Evolutionary conservation across 129 eudicot species (phyloP), one percentile per base, ranked within the genome.

Genomic region (Flaveria bidentis): DNA sequence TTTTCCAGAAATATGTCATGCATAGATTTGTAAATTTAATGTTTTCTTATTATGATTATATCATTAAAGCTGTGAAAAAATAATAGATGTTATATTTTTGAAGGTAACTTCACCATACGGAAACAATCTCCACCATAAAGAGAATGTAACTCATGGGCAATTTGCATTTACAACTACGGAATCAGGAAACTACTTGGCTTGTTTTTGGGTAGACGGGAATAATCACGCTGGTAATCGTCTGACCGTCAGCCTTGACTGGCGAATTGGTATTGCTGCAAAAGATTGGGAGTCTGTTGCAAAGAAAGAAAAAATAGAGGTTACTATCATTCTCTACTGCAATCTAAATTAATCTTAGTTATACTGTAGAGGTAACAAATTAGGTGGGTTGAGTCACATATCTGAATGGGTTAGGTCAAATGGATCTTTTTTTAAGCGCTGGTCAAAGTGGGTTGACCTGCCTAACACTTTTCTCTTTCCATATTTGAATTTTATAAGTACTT

Each of bases 261-360:
- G 87, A 76, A 85, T 85, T 44, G 98, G 98, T 61, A 84, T 93
- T 71, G 96, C 96, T 78, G 91, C 98, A 42, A 85, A 93, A 71
- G 98, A 93, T 75, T 93, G 98, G 98, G 97, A 93, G 16, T 81
- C 98, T n/a, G 96, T 93, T 82, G 98, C 98, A 63, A 93, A 82
- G 81, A 91, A 91, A 82, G 97, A 93, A 65, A 83, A 93, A 51
- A 86, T 93, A 17, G 91, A 90, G 87, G 98, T 88, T 80, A 76
- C 62, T 73, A 33, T 56, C 1, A 49, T 67, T 46, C 4, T 46
- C 25, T 51, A 6, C 67, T 67, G 12, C 78, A 39, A 30, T 78
- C 5, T 63, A 18, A 45, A 41, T 63, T 39, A 41, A 5, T 26
- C 5, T 61, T 64, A 3, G 14, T 16, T 28, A 26, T 60, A 22